Evolutionary conservation across 2,329 filamentous ascomycete species (phyloP).

Genomic region (Myriosclerotinia curreyana): DNA sequence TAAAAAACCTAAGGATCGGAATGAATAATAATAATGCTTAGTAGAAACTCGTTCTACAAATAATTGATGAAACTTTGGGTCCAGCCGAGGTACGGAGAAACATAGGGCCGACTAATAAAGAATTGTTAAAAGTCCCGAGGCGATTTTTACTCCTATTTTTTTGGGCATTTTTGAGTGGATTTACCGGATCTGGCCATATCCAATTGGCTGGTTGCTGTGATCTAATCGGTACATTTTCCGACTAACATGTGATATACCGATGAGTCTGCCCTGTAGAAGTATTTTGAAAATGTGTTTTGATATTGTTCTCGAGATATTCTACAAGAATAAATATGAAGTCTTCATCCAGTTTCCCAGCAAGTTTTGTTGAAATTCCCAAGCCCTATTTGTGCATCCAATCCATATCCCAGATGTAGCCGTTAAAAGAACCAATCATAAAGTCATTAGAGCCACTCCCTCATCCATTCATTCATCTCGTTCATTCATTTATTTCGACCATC

Average conservation of each 20-base stretch:
- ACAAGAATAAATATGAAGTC: not conserved
- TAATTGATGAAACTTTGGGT: not conserved
- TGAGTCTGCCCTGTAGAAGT: no score
- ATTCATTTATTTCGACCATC: constrained; percentile 4
- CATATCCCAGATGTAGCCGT: not conserved
- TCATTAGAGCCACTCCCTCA: constrained; percentile 2
- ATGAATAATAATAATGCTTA: not conserved
- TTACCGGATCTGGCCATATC: not conserved
- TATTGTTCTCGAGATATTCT: not conserved
- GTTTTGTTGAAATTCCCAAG: not conserved
- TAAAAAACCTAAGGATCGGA: not conserved
- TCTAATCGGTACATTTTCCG: not conserved
- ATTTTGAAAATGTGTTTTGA: not conserved
- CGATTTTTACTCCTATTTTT: not conserved
- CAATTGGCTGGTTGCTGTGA: constrained; percentile 1
- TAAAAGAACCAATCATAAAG: constrained; percentile 13
- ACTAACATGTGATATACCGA: not conserved
- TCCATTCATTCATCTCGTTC: not conserved
- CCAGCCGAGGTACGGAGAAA: constrained; percentile 18
- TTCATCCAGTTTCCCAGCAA: not conserved
- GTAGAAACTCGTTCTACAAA: not conserved
- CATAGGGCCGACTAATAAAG: not conserved
- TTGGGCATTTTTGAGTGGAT: not conserved
- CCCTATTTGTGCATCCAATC: not conserved
- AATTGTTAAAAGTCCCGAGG: not conserved